These are phyloP conservation scores for Cicer arietinum DNA, from an alignment of 306 rosid species.

Conservation along the genomic window DNA sequence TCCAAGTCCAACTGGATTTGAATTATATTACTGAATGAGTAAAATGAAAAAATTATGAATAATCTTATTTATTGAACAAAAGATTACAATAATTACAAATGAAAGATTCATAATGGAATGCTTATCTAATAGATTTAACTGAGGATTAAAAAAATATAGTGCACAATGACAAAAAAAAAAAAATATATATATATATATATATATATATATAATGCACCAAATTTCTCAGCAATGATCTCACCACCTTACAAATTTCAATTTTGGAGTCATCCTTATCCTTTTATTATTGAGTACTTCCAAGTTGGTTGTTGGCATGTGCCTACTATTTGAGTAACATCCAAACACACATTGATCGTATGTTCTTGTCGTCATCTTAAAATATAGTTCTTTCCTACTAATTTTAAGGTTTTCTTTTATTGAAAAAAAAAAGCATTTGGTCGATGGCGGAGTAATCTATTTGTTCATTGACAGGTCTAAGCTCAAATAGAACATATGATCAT, in stretches of 20 bases:
- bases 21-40: too few relatives aligned
- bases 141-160: too few relatives aligned
- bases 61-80: too few relatives aligned
- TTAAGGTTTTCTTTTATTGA: neutral
- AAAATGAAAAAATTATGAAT: too few relatives aligned
- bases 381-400: neutral
- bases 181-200: too few relatives aligned
- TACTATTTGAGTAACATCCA: neutral
- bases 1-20: neutral
- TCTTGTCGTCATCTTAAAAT: conserved; percentile 17
- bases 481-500: neutral
- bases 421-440: neutral
- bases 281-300: neutral
- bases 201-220: neutral
- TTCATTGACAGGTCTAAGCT: neutral
- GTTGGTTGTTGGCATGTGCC: neutral
- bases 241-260: neutral
- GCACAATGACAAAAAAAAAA: neutral
- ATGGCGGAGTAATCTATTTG: neutral
- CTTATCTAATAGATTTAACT: too few relatives aligned
- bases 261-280: conserved; percentile 6
- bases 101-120: too few relatives aligned
- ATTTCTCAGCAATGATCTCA: neutral
- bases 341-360: neutral
- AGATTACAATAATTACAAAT: too few relatives aligned